Evolutionary conservation across 495 filamentous ascomycete genomes (phyloP).

Genomic region (Darksidea phi): DNA sequence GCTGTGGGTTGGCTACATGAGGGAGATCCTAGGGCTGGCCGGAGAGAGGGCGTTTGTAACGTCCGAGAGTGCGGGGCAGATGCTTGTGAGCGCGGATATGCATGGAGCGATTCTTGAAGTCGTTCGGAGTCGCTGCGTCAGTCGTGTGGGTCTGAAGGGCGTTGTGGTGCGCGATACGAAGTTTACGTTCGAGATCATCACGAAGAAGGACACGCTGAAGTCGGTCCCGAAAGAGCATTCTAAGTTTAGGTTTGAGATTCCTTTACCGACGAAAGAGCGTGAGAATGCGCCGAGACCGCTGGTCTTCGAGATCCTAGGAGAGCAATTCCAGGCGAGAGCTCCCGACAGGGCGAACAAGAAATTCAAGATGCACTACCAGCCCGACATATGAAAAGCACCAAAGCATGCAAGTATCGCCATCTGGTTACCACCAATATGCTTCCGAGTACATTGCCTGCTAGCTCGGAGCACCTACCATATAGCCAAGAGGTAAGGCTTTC

Average conservation of each 20-base stretch:
- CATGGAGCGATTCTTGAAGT: constrained; percentile 87
- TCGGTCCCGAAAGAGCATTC: constrained; percentile 86
- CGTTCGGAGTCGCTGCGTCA: constrained; percentile 73
- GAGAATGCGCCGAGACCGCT: constrained; percentile 46
- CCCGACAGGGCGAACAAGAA: constrained; percentile 86
- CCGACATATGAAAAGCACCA: constrained; percentile 19
- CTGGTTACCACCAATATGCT: neutral
- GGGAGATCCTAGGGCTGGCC: constrained; percentile 61
- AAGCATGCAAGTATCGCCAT: neutral
- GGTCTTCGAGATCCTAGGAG: constrained; percentile 84
- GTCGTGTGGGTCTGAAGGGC: constrained; percentile 77
- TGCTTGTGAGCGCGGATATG: constrained; percentile 79
- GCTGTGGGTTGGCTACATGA: constrained; percentile 83
- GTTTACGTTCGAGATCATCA: constrained; percentile 82
- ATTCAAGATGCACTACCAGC: constrained; percentile 62
- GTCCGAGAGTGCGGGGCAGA: constrained; percentile 57
- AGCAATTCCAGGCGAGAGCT: constrained; percentile 78
- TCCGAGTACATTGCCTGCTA: neutral
- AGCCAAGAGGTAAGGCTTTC: too few relatives aligned
- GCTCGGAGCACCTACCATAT: neutral
- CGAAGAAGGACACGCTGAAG: constrained; percentile 59
- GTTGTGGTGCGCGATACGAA: constrained; percentile 88
- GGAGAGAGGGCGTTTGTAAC: constrained; percentile 48
- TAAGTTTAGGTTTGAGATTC: constrained; percentile 75
- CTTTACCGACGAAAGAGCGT: constrained; percentile 44